Base-by-base conservation (phyloP, 2,329 filamentous ascomycete species). In the Penicillium aurantiogriseum region DNA sequence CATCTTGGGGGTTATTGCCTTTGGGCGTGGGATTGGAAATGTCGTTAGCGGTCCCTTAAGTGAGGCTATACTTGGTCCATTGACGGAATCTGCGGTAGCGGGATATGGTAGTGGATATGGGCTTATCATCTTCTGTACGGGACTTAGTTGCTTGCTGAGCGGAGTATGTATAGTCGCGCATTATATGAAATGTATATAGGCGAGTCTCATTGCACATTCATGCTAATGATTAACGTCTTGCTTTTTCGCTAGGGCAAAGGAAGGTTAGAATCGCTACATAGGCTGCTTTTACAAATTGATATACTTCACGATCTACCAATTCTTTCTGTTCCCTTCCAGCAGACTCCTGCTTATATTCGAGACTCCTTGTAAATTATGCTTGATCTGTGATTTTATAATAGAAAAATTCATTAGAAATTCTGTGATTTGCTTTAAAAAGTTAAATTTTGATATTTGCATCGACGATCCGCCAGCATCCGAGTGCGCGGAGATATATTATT, bases 31-130 rank as follows among this genome's bases (percentile, higher is more conserved):
- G 0, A 74, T 83, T 21, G 81, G 81, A 4, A 80, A 79, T 65
- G 69, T 84, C 10, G 74, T 78, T 10, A 78, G 75, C 57, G 82
- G 82, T 3, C 81, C 82, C 0, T 66, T 84, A 42, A 82, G 80
- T 47, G 80, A 82, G 64, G 71, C 72, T 27, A 67, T 73, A 45
- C 19, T 71, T 1, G 49, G 57, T 17, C 29, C 40, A 7, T 65
- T 63, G 62, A 42, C 61, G 25, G 61, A 46, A 5, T 46, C 57
- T 25, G 63, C 61, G 2, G 47, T 38, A 1, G 64, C 56, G 17
- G 67, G 60, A 3, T 72, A 72, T 59, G 70, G 69, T 4, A 69
- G 62, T 53, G 62, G 58, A 19, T 72, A 65, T 56, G 69, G 70
- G 3, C 57, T 62, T 36, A 47, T 72, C 25, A 69, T 72, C 50